Evolutionary conservation across 371 early-diverging fungal genomes (phyloP).

Genomic region (Mucor sp.): DNA sequence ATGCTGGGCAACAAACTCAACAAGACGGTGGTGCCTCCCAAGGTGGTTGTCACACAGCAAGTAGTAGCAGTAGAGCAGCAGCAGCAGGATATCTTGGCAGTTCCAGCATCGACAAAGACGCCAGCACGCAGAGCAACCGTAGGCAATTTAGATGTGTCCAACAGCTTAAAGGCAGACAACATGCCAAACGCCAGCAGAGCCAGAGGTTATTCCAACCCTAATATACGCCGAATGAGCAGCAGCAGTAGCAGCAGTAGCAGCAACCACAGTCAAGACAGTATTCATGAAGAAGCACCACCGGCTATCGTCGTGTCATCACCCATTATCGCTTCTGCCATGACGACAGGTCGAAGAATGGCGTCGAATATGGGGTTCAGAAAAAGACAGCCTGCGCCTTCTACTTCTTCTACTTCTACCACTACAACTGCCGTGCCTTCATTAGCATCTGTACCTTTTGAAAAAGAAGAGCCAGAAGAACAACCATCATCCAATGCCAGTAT

Average conservation of each 20-base stretch:
- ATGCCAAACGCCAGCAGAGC: neutral
- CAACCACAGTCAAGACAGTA: neutral
- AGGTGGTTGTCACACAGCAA: neutral
- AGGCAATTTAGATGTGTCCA: neutral
- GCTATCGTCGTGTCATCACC: neutral
- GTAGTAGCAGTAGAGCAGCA: neutral
- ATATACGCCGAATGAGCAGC: neutral
- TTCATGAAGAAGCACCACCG: neutral
- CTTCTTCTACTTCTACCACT: neutral
- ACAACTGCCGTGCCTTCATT: neutral
- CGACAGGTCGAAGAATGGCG: neutral
- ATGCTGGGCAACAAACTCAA: slow-evolving; percentile 18
- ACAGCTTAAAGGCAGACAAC: neutral
- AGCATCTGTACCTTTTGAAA: neutral
- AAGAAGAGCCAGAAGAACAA: neutral
- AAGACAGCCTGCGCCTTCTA: neutral
- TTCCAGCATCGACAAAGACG: slow-evolving; percentile 2
- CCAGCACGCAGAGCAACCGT: slow-evolving; percentile 23
- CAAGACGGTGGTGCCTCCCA: neutral
- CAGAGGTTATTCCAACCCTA: slow-evolving; percentile 12
- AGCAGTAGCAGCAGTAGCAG: neutral
- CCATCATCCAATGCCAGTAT: neutral
- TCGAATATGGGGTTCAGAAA: slow-evolving; percentile 8
- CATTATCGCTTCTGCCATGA: neutral
- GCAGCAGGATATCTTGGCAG: too few species aligned